A percentile compares a stretch with the other conserved stretches of the same genome.
Conservation (phyloP, 371 early-diverging fungal genomes). For the Mortierella sp. region DNA sequence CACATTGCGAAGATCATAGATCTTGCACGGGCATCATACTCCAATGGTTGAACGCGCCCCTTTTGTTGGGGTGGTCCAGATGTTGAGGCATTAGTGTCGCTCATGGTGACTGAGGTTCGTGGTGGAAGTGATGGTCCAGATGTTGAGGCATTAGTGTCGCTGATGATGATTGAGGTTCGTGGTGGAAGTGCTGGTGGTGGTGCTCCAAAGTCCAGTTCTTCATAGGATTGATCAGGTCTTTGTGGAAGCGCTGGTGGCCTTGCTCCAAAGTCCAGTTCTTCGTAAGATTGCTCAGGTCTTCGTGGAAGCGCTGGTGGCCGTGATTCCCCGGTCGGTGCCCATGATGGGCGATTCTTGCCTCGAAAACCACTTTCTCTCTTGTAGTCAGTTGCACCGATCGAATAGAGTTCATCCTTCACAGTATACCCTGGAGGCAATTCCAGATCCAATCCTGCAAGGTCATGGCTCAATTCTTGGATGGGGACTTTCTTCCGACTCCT, state of each 20-base stretch:
- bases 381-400: slow-evolving; percentile 19
- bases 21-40: slow-evolving; percentile 57
- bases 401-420: slow-evolving; percentile 19
- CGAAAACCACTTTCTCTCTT: background rate
- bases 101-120: slow-evolving; percentile 7
- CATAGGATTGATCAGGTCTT: background rate
- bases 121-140: slow-evolving; percentile 24
- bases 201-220: background rate
- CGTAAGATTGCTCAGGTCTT: slow-evolving; percentile 1
- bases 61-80: slow-evolving; percentile 4
- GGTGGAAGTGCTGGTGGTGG: slow-evolving; percentile 30
- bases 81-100: background rate
- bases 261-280: background rate
- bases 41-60: slow-evolving; percentile 38
- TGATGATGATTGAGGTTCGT: slow-evolving; percentile 8
- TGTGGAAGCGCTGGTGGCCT: background rate
- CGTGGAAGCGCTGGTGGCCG: background rate
- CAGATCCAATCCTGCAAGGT: slow-evolving; percentile 20
- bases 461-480: slow-evolving; percentile 15
- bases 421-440: slow-evolving; percentile 34
- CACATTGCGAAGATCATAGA: slow-evolving; percentile 53
- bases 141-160: background rate
- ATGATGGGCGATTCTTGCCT: background rate
- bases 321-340: slow-evolving; percentile 1
- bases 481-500: slow-evolving; percentile 23